Evolutionary conservation across 139 green algal species (phyloP), one percentile per base, ranked within the genome.

Genomic region (Chlamydomonas urium): DNA sequence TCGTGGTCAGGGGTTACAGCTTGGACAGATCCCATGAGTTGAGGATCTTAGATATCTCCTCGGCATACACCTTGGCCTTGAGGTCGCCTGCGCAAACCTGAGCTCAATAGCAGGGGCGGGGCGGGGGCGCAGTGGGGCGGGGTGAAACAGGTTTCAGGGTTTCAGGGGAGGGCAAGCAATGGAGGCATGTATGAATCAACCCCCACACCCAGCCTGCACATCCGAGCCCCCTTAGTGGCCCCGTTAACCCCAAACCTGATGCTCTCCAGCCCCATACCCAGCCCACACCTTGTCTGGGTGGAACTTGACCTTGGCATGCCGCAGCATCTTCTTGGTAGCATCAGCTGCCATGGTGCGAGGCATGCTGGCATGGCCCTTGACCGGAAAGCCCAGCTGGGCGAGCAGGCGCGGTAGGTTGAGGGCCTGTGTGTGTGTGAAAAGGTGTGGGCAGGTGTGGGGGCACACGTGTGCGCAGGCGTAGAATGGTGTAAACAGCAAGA

Each of bases 1-100:
- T n/a, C n/a, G n/a, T n/a, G n/a, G n/a, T n/a, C n/a, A n/a, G n/a
- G n/a, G 42, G 14, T 50, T 14, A 50, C 10, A 50, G 42, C 42
- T 50, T 50, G 42, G 42, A 50, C 42, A 50, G 42, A 14, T 62
- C 53, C 53, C 53, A 62, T 5, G 53, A 26, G 53, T 62, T 62
- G 53, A 62, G 53, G 53, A 62, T 62, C 53, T 62, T 62, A 17
- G 53, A 62, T 5, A 62, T 32, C 53, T 62, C 53, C 53, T 62
- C 53, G 24, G 53, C 53, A 29, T 17, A 17, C 24, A 62, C 53
- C 24, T 62, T 62, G 17, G 53, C 17, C 6, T 29, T 32, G 24
- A 62, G 17, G 53, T 62, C 53, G 17, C 53, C 53, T 17, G 24
- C 53, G 5, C 17, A 8, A 26, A 62, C 53, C 53, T 62, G 42